Evolutionary conservation across 345 rosid species (phyloP).

Genomic region (Psidium friedrichsthalianum): DNA sequence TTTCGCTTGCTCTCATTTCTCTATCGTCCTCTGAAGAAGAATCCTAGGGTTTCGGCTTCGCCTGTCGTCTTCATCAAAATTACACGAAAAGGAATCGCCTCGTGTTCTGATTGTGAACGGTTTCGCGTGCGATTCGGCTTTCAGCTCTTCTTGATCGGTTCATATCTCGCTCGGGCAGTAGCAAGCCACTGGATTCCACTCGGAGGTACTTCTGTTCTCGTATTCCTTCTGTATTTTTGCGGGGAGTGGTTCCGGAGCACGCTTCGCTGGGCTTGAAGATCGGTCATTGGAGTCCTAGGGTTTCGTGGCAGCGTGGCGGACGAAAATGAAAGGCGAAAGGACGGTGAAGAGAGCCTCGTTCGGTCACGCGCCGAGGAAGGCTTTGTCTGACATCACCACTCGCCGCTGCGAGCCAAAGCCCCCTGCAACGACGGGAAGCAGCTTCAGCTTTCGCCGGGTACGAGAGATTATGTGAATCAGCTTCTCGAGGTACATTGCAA

Average conservation of each 20-base stretch:
- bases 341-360: constrained; percentile 38
- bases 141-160: not conserved
- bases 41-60: not conserved
- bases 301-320: not conserved
- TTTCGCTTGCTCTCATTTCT: not conserved
- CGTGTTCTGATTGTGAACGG: not conserved
- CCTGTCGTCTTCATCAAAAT: not conserved
- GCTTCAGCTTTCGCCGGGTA: constrained; percentile 1
- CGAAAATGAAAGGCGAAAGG: constrained; percentile 21
- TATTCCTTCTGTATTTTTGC: too few species aligned
- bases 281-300: not conserved
- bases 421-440: constrained; percentile 1
- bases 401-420: constrained; percentile 22
- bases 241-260: not conserved
- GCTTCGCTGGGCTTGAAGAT: not conserved
- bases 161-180: not conserved
- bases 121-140: not conserved
- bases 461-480: constrained; percentile 23
- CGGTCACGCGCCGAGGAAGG: constrained; percentile 29
- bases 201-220: too few species aligned
- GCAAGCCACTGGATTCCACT: not conserved
- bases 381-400: constrained; percentile 58
- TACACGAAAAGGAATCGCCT: not conserved
- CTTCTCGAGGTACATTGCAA: constrained; percentile 26
- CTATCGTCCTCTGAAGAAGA: not conserved